Percentiles rank a stretch among this genome's conserved stretches.
Evolutionary conservation across 2,329 filamentous ascomycete genomes (phyloP).

Genomic region (Cadophora gregata): DNA sequence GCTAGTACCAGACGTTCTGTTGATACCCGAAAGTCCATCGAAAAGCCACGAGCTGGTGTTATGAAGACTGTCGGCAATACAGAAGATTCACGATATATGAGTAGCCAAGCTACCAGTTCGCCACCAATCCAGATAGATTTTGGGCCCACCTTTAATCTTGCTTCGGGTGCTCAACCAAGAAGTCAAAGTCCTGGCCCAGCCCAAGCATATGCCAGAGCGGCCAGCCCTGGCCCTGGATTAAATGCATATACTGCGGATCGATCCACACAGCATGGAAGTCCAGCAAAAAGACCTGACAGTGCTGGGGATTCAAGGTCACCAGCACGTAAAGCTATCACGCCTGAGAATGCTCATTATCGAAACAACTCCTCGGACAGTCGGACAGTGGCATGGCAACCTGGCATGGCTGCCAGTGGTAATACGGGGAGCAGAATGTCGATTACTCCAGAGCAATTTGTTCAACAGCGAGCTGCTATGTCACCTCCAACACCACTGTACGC

Average conservation of each 20-base stretch:
- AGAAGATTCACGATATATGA: conserved; percentile 24
- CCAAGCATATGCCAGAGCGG: conserved; percentile 29
- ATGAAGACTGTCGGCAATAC: conserved; percentile 73
- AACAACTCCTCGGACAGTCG: conserved; percentile 62
- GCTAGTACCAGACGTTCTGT: conserved; percentile 60
- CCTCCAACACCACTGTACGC: conserved; percentile 60
- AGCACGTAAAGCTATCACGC: conserved; percentile 48
- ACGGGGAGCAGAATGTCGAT: conserved; percentile 53
- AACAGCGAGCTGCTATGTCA: conserved; percentile 70
- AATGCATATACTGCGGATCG: conserved; percentile 27
- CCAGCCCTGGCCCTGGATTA: conserved; percentile 65
- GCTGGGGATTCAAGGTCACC: conserved; percentile 47
- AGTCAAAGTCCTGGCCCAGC: conserved; percentile 65
- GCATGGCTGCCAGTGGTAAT: conserved; percentile 57
- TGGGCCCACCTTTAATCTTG: conserved; percentile 74
- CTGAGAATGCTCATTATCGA: conserved; percentile 48
- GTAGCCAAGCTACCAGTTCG: conserved; percentile 49
- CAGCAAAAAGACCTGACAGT: conserved; percentile 39
- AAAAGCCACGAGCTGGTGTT: conserved; percentile 78
- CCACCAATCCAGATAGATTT: conserved; percentile 76
- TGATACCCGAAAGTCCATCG: conserved; percentile 55
- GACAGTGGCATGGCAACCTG: conserved; percentile 82
- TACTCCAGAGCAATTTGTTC: conserved; percentile 82
- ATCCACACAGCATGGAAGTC: conserved; percentile 27
- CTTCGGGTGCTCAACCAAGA: conserved; percentile 32